Percentiles rank a stretch among this genome's conserved stretches.
Conservation (phyloP, 208 protist species). For the Crithidia expoeki region DNA sequence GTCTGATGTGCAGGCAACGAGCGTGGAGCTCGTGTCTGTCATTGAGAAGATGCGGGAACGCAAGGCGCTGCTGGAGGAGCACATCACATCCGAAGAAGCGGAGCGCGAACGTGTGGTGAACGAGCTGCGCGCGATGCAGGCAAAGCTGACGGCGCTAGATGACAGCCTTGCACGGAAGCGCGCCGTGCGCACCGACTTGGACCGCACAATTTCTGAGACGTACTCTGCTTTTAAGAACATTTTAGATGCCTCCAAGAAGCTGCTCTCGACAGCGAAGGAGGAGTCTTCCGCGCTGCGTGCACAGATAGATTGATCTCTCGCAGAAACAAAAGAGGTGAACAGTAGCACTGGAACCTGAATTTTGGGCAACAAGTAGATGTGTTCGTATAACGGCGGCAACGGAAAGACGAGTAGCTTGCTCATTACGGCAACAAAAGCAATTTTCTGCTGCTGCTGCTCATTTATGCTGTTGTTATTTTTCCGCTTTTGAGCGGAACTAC, state of each 20-base stretch:
- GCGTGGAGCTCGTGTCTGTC: slow-evolving; percentile 84
- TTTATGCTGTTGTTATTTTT: too few species aligned
- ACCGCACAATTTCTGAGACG: slow-evolving; percentile 83
- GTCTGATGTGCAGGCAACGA: slow-evolving; percentile 83
- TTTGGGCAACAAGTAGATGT: too few species aligned
- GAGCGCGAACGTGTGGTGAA: slow-evolving; percentile 52
- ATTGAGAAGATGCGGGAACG: slow-evolving; percentile 92
- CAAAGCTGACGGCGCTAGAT: slow-evolving; percentile 48
- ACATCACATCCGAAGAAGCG: slow-evolving; percentile 80
- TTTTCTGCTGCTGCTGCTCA: too few species aligned
- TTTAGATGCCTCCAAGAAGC: slow-evolving; percentile 81
- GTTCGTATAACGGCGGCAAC: too few species aligned
- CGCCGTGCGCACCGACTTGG: slow-evolving; percentile 59
- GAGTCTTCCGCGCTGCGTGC: slow-evolving; percentile 47
- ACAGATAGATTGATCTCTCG: slow-evolving; percentile 18
- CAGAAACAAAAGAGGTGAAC: not conserved
- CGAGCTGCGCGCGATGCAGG: slow-evolving; percentile 63
- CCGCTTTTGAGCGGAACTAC: too few species aligned
- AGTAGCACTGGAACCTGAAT: too few species aligned
- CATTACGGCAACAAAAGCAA: too few species aligned
- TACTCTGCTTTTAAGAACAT: slow-evolving; percentile 86
- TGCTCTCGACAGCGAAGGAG: slow-evolving; percentile 73
- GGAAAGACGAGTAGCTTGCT: too few species aligned
- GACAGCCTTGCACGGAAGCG: slow-evolving; percentile 64
- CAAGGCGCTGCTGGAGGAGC: slow-evolving; percentile 58